Percentiles rank a stretch among this genome's conserved stretches.
Conservation (phyloP, 129 eudicot species). For the Flaveria ramosissima region DNA sequence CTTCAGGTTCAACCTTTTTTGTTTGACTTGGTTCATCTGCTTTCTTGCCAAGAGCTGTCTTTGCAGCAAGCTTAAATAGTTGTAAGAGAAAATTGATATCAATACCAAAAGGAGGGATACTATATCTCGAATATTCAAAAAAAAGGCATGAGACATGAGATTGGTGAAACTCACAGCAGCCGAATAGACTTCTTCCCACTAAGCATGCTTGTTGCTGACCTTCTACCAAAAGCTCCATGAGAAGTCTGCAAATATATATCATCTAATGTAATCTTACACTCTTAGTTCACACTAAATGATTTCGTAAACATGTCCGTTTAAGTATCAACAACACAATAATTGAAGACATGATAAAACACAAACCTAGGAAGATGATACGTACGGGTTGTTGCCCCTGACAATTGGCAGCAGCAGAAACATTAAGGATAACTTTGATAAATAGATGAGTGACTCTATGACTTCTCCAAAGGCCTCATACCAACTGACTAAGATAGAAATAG, state of each 20-base stretch:
- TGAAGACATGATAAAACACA: too few species aligned
- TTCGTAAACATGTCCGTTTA: background rate
- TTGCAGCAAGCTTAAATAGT: conserved; percentile 61
- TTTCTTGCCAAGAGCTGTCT: conserved; percentile 67
- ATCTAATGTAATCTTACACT: background rate
- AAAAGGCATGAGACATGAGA: background rate
- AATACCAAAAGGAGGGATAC: background rate
- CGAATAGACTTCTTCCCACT: conserved; percentile 83
- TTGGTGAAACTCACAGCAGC: conserved; percentile 59
- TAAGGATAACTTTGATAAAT: too few species aligned
- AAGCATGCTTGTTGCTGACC: conserved; percentile 99
- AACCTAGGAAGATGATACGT: too few species aligned
- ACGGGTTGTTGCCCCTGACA: conserved; percentile 40
- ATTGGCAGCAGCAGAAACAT: too few species aligned
- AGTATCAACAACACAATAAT: background rate
- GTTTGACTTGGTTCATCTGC: conserved; percentile 64
- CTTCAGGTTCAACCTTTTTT: conserved; percentile 83
- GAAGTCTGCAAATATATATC: conserved; percentile 51
- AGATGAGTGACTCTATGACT: conserved; percentile 35
- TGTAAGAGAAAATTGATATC: background rate
- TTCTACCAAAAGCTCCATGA: conserved; percentile 59
- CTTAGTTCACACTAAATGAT: background rate
- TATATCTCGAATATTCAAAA: background rate
- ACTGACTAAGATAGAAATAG: conserved; percentile 54
- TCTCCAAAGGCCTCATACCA: conserved; percentile 99